Evolutionary conservation across 768 basidiomycete species (phyloP), one percentile per base, ranked within the genome.

Genomic region (Phylloporus sp.): DNA sequence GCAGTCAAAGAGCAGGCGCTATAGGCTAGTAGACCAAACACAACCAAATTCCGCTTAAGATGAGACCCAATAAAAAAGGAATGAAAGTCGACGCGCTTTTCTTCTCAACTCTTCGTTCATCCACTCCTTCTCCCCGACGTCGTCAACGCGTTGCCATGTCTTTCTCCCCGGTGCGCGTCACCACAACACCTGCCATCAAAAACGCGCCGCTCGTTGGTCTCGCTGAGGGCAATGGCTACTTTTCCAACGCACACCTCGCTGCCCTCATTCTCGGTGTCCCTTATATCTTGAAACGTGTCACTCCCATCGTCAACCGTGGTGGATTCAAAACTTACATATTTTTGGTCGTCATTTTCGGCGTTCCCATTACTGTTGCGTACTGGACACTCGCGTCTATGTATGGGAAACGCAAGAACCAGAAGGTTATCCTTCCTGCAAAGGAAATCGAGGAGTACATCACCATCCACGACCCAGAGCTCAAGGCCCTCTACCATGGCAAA

Each of bases 401-500:
- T 59, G 94, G 95, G 26, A 63, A 75, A 10, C 79, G 91, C 62
- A 85, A 79, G 69, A 92, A 95, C 71, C 85, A 90, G 57, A 93
- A 94, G 75, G 85, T 94, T 62, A 64, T 72, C 24, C 74, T 97
- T 22, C 95, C 97, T 4, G 86, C 86, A 54, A 89, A 86, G 70
- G 80, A 88, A 61, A 82, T 97, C 53, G 88, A 89, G 60, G 81
- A 88, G 58, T 99, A 98, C 69, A 88, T 98, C 64, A 87, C 85
- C 40, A 86, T 98, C 73, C 85, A 91, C 54, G 92, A 95, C 73
- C 70, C 74, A 1, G 87, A 85, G 53, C 79, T 98, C 66, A 89
- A 84, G 75, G 76, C 78, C 27, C 76, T 82, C 53, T 98, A 95
- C 74, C 71, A 81, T 28, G 87, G 85, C 57, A 89, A 85, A 72